These are phyloP conservation scores for Batkoa obscura DNA, from an alignment of 371 early-diverging fungal genomes.

Conservation along the genomic window DNA sequence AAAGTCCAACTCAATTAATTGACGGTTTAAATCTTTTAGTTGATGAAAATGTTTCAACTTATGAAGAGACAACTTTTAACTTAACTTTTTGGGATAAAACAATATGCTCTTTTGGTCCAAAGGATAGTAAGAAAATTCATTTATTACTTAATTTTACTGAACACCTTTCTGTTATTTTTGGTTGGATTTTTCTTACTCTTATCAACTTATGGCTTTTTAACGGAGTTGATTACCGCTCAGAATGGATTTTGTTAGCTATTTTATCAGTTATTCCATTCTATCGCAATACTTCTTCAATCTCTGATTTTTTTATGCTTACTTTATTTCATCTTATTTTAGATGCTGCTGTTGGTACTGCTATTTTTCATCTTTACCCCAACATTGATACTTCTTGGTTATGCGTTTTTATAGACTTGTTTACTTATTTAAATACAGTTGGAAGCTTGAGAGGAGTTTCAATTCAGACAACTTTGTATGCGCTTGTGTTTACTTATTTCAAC, in stretches of 20 bases:
- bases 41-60: too few species aligned
- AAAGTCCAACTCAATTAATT: too few species aligned
- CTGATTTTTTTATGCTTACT: not conserved
- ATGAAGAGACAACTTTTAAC: not conserved
- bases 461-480: not conserved
- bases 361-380: not conserved
- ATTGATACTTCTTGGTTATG: not conserved
- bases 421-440: not conserved
- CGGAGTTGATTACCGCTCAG: not conserved
- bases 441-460: not conserved
- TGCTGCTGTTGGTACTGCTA: not conserved
- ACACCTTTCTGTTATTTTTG: not conserved
- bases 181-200: not conserved
- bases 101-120: not conserved
- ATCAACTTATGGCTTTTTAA: not conserved
- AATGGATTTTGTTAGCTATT: not conserved
- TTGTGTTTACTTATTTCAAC: not conserved
- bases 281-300: not conserved
- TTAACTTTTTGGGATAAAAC: slow-evolving; percentile 3
- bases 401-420: slow-evolving; percentile 7
- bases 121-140: not conserved
- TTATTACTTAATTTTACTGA: not conserved
- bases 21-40: too few species aligned
- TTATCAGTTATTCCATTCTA: not conserved
- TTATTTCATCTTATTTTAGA: not conserved